Base-by-base conservation (phyloP, 139 green algal species). In the Ettlia oleoabundans region DNA sequence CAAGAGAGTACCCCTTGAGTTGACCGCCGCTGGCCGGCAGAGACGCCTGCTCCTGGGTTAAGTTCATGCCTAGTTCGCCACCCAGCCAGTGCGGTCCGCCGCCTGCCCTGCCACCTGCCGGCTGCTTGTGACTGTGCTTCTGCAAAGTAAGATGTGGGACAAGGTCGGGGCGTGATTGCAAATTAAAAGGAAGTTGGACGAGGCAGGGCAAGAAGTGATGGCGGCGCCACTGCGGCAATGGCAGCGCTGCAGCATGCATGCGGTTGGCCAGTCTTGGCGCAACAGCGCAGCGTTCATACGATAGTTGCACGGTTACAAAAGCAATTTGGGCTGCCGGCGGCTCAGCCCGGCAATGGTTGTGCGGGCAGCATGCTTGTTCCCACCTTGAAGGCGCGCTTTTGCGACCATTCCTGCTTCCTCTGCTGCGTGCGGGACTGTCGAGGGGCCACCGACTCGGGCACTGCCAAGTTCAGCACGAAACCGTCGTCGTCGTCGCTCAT, bases 1-100 rank as follows among this genome's bases (percentile, higher is more conserved):
- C 80, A 2, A 85, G 68, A 0, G 80, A 76, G 68, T 85, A 85
- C n/a, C 80, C 80, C 26, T 85, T 85, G 28, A 85, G 47, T 28
- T 80, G 72, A 13, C 4, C 32, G 28, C 51, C 33, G 33, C 51
- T 33, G 9, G 68, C 43, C 33, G 71, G 26, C 33, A n/a, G 47
- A 9, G 67, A 42, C 64, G 38, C 74, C 33, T 66, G 47, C n/a
- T n/a, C n/a, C n/a, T n/a, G n/a, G n/a, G n/a, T n/a, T n/a, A n/a
- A n/a, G n/a, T n/a, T n/a, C n/a, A n/a, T n/a, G n/a, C n/a, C n/a
- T n/a, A n/a, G n/a, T n/a, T 15, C 47, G 47, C 47, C 47, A 15
- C 47, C 47, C 47, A 58, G 47, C 47, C 47, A 58, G 47, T 58
- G 10, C 13, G 47, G 47, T 15, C 47, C 13, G 10, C 13, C 28